These are phyloP conservation scores for Starmera dryadoides DNA, from an alignment of 805 yeast species.

Conservation along the genomic window DNA sequence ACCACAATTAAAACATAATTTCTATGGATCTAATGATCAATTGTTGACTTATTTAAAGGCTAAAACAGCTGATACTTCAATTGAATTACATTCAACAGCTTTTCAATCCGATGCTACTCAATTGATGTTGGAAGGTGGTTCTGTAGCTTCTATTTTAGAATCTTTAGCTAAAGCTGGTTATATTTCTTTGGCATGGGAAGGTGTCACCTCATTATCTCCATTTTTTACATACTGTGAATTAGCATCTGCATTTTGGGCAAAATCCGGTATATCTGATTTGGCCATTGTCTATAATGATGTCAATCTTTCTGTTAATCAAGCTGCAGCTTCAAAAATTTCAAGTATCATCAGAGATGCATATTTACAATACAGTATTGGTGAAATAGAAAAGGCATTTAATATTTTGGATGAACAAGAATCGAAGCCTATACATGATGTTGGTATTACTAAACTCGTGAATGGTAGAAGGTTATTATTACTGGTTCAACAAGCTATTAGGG, in stretches of 20 bases:
- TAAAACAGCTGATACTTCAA: constrained; percentile 21
- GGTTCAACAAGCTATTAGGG: constrained; percentile 23
- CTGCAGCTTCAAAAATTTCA: constrained; percentile 30
- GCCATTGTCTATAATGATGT: constrained; percentile 41
- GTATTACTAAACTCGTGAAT: constrained; percentile 32
- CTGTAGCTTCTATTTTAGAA: constrained; percentile 39
- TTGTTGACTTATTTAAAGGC: constrained; percentile 46
- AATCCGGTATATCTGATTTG: constrained; percentile 41
- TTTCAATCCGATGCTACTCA: constrained; percentile 59
- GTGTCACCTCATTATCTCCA: constrained; percentile 21
- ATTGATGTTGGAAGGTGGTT: constrained; percentile 42
- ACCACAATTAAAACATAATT: constrained; percentile 48
- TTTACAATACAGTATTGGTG: constrained; percentile 29
- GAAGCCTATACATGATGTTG: constrained; percentile 8
- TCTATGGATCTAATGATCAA: constrained; percentile 56
- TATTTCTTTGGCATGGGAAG: constrained; percentile 47
- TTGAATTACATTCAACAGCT: constrained; percentile 42
- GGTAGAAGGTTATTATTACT: constrained; percentile 32
- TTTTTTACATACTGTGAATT: constrained; percentile 41
- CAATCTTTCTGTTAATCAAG: constrained; percentile 33
- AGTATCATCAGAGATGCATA: constrained; percentile 33
- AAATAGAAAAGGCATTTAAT: constrained; percentile 31
- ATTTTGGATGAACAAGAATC: constrained; percentile 28
- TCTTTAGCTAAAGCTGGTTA: constrained; percentile 50
- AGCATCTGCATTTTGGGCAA: constrained; percentile 40